A percentile compares a stretch with the other conserved stretches of the same genome.
phyloP scores from a whole-genome alignment of 768 basidiomycete species.

The Rickenella mellea region DNA sequence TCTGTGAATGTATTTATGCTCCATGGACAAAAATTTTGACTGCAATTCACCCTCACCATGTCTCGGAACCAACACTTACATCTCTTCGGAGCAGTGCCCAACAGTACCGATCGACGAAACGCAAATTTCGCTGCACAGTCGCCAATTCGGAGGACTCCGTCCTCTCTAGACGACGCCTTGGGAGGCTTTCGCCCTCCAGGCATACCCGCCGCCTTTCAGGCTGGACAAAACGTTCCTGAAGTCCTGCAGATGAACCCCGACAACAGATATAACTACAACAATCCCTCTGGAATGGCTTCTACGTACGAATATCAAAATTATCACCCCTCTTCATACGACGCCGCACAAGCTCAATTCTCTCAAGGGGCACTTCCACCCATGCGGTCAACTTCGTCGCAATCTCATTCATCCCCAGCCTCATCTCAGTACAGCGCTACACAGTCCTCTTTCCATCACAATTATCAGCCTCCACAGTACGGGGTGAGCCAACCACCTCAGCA shows the following conservation, averaged over 20 bases:
- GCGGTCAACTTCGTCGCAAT: constrained; percentile 13
- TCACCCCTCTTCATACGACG: constrained; percentile 19
- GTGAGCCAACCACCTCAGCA: constrained; percentile 23
- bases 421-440: constrained; percentile 14
- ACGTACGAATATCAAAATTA: constrained; percentile 46
- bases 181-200: constrained; percentile 9
- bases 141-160: constrained; percentile 9
- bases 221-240: neutral
- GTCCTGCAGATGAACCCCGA: constrained; percentile 16
- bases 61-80: too few relatives aligned
- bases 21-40: too few relatives aligned
- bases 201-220: neutral
- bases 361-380: constrained; percentile 16
- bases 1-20: too few relatives aligned
- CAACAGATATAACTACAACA: constrained; percentile 46
- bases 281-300: constrained; percentile 30
- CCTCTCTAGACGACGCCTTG: constrained; percentile 15
- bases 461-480: constrained; percentile 17
- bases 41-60: too few relatives aligned
- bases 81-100: too few relatives aligned
- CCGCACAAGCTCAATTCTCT: constrained; percentile 15
- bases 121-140: constrained; percentile 6
- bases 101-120: too few relatives aligned
- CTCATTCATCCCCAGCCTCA: constrained; percentile 10
- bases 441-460: constrained; percentile 12